phyloP scores from a whole-genome alignment of 352 stramenopile genomes.

The Plasmopara viticola region DNA sequence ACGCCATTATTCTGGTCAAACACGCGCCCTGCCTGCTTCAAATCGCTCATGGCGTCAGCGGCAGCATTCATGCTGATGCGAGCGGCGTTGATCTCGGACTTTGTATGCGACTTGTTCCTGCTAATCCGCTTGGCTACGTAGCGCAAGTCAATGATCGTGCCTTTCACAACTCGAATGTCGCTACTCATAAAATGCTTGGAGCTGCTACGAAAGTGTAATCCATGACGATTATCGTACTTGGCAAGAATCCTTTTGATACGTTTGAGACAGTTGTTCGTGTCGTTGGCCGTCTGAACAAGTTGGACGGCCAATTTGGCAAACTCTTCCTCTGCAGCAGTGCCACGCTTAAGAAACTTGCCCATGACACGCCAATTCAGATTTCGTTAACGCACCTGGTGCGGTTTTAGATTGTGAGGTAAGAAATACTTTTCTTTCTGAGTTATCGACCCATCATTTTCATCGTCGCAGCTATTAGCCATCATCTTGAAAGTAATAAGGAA shows the following conservation, averaged over 20 bases:
- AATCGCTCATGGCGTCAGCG: conserved; percentile 24
- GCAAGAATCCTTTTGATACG: conserved; percentile 16
- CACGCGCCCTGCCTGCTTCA: conserved; percentile 21
- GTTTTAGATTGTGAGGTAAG: no score
- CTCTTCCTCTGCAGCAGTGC: conserved; percentile 10
- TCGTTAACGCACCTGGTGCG: no score
- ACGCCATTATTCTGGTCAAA: conserved; percentile 25
- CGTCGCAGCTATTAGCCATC: no score
- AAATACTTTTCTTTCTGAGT: no score
- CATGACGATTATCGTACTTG: conserved; percentile 23
- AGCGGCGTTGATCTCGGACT: conserved; percentile 22
- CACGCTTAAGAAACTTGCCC: background rate
- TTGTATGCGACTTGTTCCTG: conserved; percentile 14
- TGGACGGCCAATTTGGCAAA: conserved; percentile 18
- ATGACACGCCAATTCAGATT: no score
- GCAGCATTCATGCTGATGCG: conserved; percentile 23
- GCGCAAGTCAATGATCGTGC: conserved; percentile 16
- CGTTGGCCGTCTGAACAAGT: conserved; percentile 16
- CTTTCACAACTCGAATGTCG: conserved; percentile 26
- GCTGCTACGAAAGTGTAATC: conserved; percentile 16
- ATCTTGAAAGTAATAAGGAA: no score
- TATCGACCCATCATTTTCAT: no score
- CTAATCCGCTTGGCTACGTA: conserved; percentile 19
- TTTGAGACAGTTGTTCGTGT: conserved; percentile 17
- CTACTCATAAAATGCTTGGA: conserved; percentile 24